Conservation (phyloP, 768 basidiomycete species). For the Calocybe cyanea region DNA sequence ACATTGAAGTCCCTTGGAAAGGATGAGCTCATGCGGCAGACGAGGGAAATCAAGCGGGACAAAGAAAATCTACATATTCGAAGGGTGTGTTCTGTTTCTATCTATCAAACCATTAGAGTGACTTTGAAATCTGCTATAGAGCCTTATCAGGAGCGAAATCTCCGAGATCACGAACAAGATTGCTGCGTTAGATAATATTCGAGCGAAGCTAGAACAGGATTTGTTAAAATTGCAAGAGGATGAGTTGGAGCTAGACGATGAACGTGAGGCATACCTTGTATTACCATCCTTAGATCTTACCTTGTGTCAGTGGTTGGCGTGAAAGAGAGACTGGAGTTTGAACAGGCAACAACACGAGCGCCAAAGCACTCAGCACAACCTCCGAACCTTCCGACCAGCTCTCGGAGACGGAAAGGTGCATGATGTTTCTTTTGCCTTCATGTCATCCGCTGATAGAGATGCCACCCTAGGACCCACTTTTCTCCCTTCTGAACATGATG, state of each 20-base stretch:
- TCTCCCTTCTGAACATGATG: constrained; percentile 95
- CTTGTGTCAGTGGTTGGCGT: constrained; percentile 77
- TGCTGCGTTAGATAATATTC: constrained; percentile 73
- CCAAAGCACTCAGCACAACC: constrained; percentile 31
- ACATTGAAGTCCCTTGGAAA: constrained; percentile 69
- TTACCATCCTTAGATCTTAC: constrained; percentile 4
- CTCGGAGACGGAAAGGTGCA: constrained; percentile 66
- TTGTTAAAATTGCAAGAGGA: constrained; percentile 89
- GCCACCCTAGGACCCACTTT: constrained; percentile 76
- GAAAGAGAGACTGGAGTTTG: constrained; percentile 75
- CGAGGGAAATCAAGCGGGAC: constrained; percentile 82
- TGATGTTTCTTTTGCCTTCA: neutral
- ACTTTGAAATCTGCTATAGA: constrained; percentile 39
- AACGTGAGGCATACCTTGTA: constrained; percentile 52
- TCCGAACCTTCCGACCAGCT: constrained; percentile 51
- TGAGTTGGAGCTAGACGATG: constrained; percentile 94
- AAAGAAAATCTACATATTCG: constrained; percentile 91
- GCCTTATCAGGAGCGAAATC: constrained; percentile 83
- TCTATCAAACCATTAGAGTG: neutral
- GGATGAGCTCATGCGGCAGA: constrained; percentile 82
- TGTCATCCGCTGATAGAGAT: neutral
- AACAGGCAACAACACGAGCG: constrained; percentile 40
- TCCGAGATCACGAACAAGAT: constrained; percentile 89
- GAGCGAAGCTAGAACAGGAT: constrained; percentile 76
- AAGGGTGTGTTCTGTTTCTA: constrained; percentile 50